phyloP scores from a whole-genome alignment of 306 rosid species.

The Prunus fruticosa region DNA sequence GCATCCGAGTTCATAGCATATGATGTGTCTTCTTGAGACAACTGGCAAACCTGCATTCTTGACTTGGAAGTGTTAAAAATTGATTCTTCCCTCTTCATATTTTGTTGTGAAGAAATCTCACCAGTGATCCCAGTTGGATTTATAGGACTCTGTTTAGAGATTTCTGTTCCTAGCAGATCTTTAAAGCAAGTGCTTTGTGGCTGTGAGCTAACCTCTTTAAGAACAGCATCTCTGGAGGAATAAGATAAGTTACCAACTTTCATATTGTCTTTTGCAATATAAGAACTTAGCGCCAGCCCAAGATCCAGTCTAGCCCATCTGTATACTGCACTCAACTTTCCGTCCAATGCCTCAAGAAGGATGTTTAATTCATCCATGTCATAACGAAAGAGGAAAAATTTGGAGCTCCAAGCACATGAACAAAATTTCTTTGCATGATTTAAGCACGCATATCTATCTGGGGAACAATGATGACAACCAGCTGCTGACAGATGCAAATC shows the following conservation, averaged over 20 bases:
- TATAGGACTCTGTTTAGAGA: constrained; percentile 30
- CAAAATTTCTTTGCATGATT: constrained; percentile 92
- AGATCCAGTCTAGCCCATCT: constrained; percentile 96
- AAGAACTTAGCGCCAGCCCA: constrained; percentile 79
- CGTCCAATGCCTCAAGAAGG: constrained; percentile 95
- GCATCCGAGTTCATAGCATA: constrained; percentile 29
- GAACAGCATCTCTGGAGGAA: constrained; percentile 26
- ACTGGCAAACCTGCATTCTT: constrained; percentile 38
- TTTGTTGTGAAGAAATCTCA: constrained; percentile 34
- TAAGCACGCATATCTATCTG: constrained; percentile 87
- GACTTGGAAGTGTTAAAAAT: constrained; percentile 29
- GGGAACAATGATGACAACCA: constrained; percentile 78
- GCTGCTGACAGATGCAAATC: constrained; percentile 97
- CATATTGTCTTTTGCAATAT: constrained; percentile 35
- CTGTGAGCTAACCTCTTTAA: constrained; percentile 41
- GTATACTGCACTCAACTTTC: constrained; percentile 91
- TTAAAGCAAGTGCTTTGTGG: constrained; percentile 30
- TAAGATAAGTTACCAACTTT: constrained; percentile 14
- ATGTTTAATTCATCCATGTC: constrained; percentile 70
- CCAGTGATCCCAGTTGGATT: constrained; percentile 30
- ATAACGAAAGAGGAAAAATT: constrained; percentile 90
- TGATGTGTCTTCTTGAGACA: constrained; percentile 53
- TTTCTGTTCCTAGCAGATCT: constrained; percentile 38
- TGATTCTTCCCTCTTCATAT: constrained; percentile 45
- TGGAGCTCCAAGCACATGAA: constrained; percentile 73